These are phyloP conservation scores for Aspergillus alliaceus DNA, from an alignment of 2,329 filamentous ascomycete species.

Conservation along the genomic window DNA sequence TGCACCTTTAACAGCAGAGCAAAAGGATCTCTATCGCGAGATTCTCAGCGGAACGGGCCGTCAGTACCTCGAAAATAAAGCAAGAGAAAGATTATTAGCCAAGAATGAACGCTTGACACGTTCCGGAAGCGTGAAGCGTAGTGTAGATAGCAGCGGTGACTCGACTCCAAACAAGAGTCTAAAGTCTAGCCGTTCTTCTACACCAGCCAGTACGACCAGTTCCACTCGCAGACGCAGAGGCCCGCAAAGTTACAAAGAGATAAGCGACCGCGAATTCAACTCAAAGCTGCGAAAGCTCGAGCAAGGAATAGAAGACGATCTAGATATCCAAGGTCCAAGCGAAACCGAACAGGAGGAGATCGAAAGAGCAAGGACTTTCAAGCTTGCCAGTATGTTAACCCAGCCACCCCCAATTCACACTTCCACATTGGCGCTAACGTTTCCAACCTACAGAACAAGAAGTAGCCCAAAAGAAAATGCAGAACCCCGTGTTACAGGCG, in stretches of 20 bases:
- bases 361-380: constrained; percentile 66
- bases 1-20: constrained; percentile 85
- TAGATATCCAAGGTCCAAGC: constrained; percentile 44
- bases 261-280: constrained; percentile 86
- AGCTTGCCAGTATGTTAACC: constrained; percentile 67
- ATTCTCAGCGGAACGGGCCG: constrained; percentile 75
- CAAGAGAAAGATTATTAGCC: constrained; percentile 48
- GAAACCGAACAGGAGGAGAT: constrained; percentile 60
- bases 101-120: constrained; percentile 34
- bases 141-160: constrained; percentile 45
- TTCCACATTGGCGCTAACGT: constrained; percentile 21
- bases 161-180: constrained; percentile 66
- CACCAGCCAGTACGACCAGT: constrained; percentile 59
- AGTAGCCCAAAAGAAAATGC: constrained; percentile 85
- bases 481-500: constrained; percentile 89
- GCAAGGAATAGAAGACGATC: constrained; percentile 60
- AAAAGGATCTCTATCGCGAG: constrained; percentile 84
- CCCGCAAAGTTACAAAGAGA: constrained; percentile 61
- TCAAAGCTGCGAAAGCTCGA: constrained; percentile 56
- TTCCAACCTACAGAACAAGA: constrained; percentile 68
- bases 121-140: constrained; percentile 59
- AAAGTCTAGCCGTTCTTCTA: constrained; percentile 73
- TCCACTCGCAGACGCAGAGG: constrained; percentile 55
- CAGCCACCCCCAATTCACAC: not conserved
- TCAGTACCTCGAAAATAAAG: constrained; percentile 51